A percentile compares a stretch with the other conserved stretches of the same genome.
These are phyloP conservation scores for Penicillium waksmanii DNA, from an alignment of 495 filamentous ascomycete genomes.

Conservation along the genomic window DNA sequence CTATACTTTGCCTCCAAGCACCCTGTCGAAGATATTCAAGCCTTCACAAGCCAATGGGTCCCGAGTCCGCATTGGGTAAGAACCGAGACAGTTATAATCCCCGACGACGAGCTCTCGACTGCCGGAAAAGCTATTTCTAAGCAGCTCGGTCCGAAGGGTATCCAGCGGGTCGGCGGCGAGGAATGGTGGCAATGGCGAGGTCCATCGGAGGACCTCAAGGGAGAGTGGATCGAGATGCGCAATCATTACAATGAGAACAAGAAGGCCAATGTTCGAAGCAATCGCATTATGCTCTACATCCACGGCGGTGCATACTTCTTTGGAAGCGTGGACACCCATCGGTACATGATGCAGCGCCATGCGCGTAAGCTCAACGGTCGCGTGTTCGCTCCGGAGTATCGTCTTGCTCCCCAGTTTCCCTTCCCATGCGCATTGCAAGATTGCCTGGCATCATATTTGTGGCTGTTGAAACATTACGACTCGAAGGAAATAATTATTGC, in stretches of 20 bases:
- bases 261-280: slow-evolving; percentile 55
- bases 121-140: slow-evolving; percentile 65
- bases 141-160: slow-evolving; percentile 75
- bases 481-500: slow-evolving; percentile 79
- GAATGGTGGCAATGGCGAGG: slow-evolving; percentile 95
- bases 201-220: slow-evolving; percentile 63
- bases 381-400: slow-evolving; percentile 85
- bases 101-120: slow-evolving; percentile 58
- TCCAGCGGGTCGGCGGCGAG: slow-evolving; percentile 75
- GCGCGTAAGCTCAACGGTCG: slow-evolving; percentile 89
- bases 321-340: slow-evolving; percentile 91
- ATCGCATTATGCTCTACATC: slow-evolving; percentile 88
- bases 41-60: slow-evolving; percentile 87
- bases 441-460: slow-evolving; percentile 84
- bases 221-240: slow-evolving; percentile 96
- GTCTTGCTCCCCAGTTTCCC: slow-evolving; percentile 89
- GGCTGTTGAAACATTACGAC: slow-evolving; percentile 72
- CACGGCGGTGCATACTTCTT: slow-evolving; percentile 88
- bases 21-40: slow-evolving; percentile 88
- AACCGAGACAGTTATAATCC: slow-evolving; percentile 72
- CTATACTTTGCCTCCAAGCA: slow-evolving; percentile 80
- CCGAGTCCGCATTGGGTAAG: slow-evolving; percentile 88
- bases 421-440: slow-evolving; percentile 92
- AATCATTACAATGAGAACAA: slow-evolving; percentile 75
- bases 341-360: slow-evolving; percentile 94